Evolutionary conservation across 1,139 yeast genomes (phyloP), one percentile per base, ranked within the genome.

Genomic region (Arxiozyma slooffiae): DNA sequence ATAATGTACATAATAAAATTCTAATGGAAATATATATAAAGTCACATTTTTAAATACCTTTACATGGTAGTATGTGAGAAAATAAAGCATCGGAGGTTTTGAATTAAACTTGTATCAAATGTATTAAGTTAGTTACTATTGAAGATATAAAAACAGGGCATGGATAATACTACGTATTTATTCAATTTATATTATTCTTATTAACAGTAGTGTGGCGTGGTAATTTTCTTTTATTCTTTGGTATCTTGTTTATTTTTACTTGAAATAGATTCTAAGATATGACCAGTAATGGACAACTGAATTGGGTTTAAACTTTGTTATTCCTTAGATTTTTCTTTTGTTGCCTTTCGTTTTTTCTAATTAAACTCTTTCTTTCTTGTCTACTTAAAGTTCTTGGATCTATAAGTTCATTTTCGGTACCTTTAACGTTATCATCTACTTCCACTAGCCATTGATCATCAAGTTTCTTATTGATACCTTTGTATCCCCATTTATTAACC

Each of bases 401-500:
- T 51, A 87, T 74, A 60, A 87, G 73, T 60, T 86, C 96, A 51
- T 84, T 80, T 38, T 72, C 77, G 17, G 84, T 79, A 51, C 80
- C 80, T 56, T 79, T 78, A 40, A 74, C 80, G 59, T 81, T 76
- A 52, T 86, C 95, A 53, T 88, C 87, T 55, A 92, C 85, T 70
- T 94, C 99, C 52, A 92, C 97, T 67, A 89, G 77, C 98, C 98
- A 92, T 71, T 92, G 97, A 66, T 78, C 74, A 64, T 92, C 97
- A 60, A 82, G 66, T 52, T 82, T 80, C 72, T 92, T 92, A 71
- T 92, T 92, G 69, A 80, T 80, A 63, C 98, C 98, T 60, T 85
- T 83, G 73, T 84, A 92, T 53, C 99, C 99, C 98, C 98, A 94
- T 70, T 89, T 90, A 61, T 95, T 94, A 54, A 85, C 96, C 98